Percentiles rank a stretch among this genome's conserved stretches.
Evolutionary conservation across 176 grass and related monocot genomes (phyloP).

Genomic region (Carex pumila): DNA sequence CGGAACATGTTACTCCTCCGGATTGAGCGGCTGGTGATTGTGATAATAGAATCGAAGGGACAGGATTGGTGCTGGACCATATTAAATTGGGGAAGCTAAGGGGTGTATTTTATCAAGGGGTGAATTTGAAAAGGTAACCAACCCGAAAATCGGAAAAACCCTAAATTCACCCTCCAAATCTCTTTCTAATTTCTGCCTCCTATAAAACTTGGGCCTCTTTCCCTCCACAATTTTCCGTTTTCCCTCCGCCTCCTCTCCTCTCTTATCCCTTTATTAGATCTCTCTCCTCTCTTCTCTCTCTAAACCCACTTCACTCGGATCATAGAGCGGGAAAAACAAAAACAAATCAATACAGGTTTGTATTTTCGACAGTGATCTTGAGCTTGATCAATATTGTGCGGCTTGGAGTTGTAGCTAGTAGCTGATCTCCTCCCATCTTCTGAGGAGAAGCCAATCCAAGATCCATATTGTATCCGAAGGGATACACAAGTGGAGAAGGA

Average conservation of each 20-base stretch:
- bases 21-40: too few species aligned
- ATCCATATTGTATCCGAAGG: neutral
- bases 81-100: neutral
- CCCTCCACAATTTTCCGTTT: conserved; percentile 31
- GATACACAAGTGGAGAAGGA: neutral
- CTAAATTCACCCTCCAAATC: neutral
- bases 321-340: conserved; percentile 21
- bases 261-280: conserved; percentile 24
- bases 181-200: neutral
- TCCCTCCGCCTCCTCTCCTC: conserved; percentile 22
- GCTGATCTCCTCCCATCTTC: neutral
- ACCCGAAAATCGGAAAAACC: conserved; percentile 15
- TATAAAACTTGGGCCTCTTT: conserved; percentile 16
- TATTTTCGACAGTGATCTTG: neutral
- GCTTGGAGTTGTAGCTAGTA: neutral
- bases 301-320: conserved; percentile 18
- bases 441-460: neutral
- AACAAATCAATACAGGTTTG: too few species aligned
- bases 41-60: neutral
- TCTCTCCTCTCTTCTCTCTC: neutral
- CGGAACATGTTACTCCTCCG: too few species aligned
- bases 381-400: neutral
- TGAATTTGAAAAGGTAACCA: neutral
- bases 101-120: neutral
- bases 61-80: neutral